Base-by-base conservation (phyloP, 108 stramenopile species). In the Stephanodiscus minutulus region DNA sequence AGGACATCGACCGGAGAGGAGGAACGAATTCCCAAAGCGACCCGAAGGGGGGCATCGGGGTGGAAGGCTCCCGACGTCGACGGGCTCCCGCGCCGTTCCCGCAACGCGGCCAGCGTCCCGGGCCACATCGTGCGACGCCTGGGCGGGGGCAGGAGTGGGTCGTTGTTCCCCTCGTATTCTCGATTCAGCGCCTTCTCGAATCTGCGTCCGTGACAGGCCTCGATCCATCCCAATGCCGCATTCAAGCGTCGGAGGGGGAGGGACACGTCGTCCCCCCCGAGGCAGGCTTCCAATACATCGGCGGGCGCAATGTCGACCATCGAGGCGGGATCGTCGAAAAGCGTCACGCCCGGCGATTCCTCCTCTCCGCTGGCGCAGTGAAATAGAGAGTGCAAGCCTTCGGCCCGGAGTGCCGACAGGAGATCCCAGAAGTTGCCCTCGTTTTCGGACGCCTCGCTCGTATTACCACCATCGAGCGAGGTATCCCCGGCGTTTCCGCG, bases 381-480 rank as follows among this genome's bases (percentile, higher is more conserved):
- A 24, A 89, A 63, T 31, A 91, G 57, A 27, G 87, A 78, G 13
- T 72, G 47, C 58, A 83, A 20, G 9, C 88, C 84, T 15, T 79
- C 60, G 17, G 62, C 66, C 9, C 91, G 87, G 11, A 91, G 59
- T 18, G 62, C 44, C 0, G 76, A 44, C 58, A 91, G 33, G 20
- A 91, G 74, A 61, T 70, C 61, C 91, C 91, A 91, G 20, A 85
- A 76, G 61, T 91, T 84, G 20, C 88, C 87, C 63, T 91, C 88
- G 31, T 74, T 75, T 35, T 60, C 37, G 20, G 59, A 52, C 17
- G 60, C 69, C 17, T 72, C 76, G 21, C 35, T 25, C 22, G 18
- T 36, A 28, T 33, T 21, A 29, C 43, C 52, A 50, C 17, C 33
- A 46, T 29, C 41, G 9, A 22, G 15, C 25, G 52, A 53, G 29